Evolutionary conservation across 345 rosid genomes (phyloP).

Genomic region (Viola odorata): DNA sequence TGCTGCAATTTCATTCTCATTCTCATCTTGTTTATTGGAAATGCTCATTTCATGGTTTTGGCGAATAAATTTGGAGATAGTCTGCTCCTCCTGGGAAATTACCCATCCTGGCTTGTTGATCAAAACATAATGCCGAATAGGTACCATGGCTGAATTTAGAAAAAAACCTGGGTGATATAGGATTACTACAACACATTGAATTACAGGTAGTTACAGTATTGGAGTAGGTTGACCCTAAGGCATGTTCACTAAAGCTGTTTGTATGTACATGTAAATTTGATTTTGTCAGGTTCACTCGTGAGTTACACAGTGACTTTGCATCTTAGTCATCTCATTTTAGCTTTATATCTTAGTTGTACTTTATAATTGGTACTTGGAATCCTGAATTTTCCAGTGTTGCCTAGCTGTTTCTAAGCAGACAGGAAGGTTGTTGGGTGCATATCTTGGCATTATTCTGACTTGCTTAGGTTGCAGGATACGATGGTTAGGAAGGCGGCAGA

Average conservation of each 20-base stretch:
- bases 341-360: neutral
- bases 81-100: neutral
- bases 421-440: neutral
- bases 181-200: no score
- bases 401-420: neutral
- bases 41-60: neutral
- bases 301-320: slow-evolving; percentile 25
- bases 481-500: slow-evolving; percentile 88
- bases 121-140: no score
- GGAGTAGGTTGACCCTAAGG: no score
- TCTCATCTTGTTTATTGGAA: neutral
- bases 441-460: neutral
- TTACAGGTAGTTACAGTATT: no score
- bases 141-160: no score
- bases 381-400: neutral
- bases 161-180: no score
- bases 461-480: slow-evolving; percentile 50
- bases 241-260: no score
- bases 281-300: slow-evolving; percentile 68
- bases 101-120: no score
- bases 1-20: neutral
- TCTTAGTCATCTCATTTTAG: no score
- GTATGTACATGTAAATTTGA: no score
- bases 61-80: neutral
- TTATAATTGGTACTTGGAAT: slow-evolving; percentile 2